Conservation (phyloP, 805 yeast genomes). For the Myxozyma geophila region DNA sequence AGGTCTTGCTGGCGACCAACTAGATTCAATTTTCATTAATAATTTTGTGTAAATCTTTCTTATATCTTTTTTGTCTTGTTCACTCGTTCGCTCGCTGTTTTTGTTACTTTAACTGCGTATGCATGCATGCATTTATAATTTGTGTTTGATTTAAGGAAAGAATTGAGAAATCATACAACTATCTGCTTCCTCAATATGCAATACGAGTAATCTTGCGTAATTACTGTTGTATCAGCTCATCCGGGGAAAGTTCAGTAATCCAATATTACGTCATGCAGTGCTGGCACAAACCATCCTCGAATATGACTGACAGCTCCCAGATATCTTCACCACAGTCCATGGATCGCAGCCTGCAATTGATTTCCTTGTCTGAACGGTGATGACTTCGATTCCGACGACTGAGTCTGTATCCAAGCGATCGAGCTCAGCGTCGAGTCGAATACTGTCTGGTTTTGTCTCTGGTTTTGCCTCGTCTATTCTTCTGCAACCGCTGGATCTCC, state of each 20-base stretch:
- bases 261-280: not conserved
- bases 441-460: constrained; percentile 80
- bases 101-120: not conserved
- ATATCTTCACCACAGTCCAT: not conserved
- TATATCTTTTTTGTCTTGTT: not conserved
- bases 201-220: no score
- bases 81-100: not conserved
- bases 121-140: constrained; percentile 12
- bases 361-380: not conserved
- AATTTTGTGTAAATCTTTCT: not conserved
- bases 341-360: not conserved
- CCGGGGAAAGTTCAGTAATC: no score
- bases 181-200: no score
- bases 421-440: constrained; percentile 42
- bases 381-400: constrained; percentile 1
- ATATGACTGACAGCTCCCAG: no score
- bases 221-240: no score
- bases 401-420: not conserved
- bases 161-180: not conserved
- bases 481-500: constrained; percentile 85
- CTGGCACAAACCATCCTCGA: no score
- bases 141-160: not conserved
- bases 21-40: not conserved
- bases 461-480: constrained; percentile 81
- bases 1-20: not conserved